Conservation (phyloP, 2,329 filamentous ascomycete genomes). For the Dissoconium aciculare region DNA sequence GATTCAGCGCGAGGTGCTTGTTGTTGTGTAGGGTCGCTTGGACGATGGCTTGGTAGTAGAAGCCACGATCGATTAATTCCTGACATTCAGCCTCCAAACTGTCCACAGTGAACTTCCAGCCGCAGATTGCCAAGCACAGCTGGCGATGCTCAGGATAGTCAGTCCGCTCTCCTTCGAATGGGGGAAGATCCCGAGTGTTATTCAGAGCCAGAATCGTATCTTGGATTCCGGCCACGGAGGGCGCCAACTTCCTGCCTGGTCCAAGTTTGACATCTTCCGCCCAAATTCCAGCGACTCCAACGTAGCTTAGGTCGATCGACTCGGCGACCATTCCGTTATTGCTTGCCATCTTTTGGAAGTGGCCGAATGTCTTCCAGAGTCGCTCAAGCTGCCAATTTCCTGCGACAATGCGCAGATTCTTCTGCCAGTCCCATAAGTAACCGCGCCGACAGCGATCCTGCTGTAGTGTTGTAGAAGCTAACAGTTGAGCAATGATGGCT, state of each 20-base stretch:
- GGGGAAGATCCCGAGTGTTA: constrained; percentile 45
- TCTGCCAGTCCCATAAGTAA: constrained; percentile 42
- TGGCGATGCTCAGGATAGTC: constrained; percentile 55
- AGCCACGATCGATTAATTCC: constrained; percentile 37
- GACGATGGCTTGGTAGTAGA: constrained; percentile 62
- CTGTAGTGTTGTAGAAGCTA: constrained; percentile 25
- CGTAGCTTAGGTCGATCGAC: constrained; percentile 56
- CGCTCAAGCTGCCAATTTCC: constrained; percentile 64
- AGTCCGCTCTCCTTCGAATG: constrained; percentile 49
- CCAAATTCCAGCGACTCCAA: constrained; percentile 63
- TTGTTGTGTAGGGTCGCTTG: constrained; percentile 61
- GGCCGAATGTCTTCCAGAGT: constrained; percentile 62
- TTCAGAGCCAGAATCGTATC: constrained; percentile 47
- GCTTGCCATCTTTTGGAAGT: constrained; percentile 47
- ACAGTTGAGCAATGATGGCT: constrained; percentile 11
- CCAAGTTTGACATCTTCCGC: constrained; percentile 40
- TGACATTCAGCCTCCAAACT: constrained; percentile 36
- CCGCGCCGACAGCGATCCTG: constrained; percentile 42
- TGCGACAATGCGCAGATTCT: constrained; percentile 51
- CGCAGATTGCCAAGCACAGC: constrained; percentile 59
- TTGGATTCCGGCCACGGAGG: constrained; percentile 13
- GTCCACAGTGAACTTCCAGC: constrained; percentile 48
- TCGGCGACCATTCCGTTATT: constrained; percentile 56
- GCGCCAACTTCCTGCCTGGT: constrained; percentile 14
- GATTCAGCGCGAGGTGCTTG: constrained; percentile 50